phyloP scores from a whole-genome alignment of 2,329 filamentous ascomycete genomes.

The Alternaria ethzedia region DNA sequence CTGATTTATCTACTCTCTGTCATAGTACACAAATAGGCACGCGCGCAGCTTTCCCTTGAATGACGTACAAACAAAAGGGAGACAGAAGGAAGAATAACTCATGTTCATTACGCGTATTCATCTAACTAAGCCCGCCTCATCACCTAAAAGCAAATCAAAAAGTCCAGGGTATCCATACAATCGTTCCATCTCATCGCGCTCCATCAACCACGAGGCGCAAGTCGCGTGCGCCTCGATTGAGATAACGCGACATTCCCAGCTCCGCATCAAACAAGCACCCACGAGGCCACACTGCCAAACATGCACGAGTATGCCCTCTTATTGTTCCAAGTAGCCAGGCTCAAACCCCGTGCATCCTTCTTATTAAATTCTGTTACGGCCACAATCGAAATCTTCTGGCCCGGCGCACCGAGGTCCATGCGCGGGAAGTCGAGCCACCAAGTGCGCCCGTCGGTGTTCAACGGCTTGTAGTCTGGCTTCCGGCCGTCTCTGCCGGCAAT shows the following conservation, averaged over 20 bases:
- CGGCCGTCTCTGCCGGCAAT: conserved; percentile 68
- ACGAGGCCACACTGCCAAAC: conserved; percentile 61
- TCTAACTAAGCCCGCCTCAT: neutral
- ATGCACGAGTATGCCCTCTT: conserved; percentile 43
- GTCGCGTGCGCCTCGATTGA: neutral
- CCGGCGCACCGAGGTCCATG: conserved; percentile 56
- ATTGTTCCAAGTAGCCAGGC: conserved; percentile 46
- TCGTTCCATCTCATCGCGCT: neutral
- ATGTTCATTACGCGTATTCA: neutral
- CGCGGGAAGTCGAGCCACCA: conserved; percentile 78
- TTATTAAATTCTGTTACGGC: conserved; percentile 63
- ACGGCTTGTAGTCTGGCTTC: conserved; percentile 70
- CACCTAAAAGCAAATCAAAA: neutral
- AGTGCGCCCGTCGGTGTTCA: conserved; percentile 75
- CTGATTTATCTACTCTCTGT: neutral
- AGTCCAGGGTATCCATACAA: conserved; percentile 18
- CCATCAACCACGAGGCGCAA: neutral
- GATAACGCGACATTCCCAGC: neutral
- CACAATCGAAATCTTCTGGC: conserved; percentile 68
- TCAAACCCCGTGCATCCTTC: conserved; percentile 61
- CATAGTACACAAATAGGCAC: neutral
- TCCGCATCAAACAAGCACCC: conserved; percentile 56
- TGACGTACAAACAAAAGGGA: neutral
- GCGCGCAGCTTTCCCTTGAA: neutral
- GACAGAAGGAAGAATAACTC: neutral